Conservation (phyloP, 306 rosid species). For the Lathyrus tuberosus region DNA sequence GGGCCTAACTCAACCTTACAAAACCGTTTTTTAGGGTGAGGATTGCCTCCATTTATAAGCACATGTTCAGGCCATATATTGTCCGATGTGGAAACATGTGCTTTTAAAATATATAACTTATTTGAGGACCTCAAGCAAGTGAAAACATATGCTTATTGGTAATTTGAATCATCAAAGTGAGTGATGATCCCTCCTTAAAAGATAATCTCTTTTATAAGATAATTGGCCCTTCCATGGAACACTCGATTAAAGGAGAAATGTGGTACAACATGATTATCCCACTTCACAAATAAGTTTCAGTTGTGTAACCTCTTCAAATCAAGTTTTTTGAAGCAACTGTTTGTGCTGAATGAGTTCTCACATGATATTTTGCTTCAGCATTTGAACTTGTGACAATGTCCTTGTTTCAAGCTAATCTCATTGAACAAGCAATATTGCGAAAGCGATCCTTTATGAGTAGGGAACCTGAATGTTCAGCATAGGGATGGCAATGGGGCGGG, state of each 20-base stretch:
- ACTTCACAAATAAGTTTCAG: background rate
- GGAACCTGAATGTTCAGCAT: background rate
- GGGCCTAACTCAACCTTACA: too few relatives aligned
- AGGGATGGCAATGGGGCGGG: too few relatives aligned
- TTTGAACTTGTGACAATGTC: background rate
- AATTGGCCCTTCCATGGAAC: background rate
- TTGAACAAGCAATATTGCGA: background rate
- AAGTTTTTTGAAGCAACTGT: background rate
- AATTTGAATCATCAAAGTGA: background rate
- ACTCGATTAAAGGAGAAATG: background rate
- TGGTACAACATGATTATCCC: background rate
- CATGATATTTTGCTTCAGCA: background rate
- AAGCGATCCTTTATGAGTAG: background rate
- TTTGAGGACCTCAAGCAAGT: background rate
- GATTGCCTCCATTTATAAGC: too few relatives aligned
- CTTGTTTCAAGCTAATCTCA: background rate
- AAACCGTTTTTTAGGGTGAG: too few relatives aligned
- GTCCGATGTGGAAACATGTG: too few relatives aligned
- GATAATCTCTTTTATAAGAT: background rate
- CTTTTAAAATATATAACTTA: slow-evolving; percentile 3
- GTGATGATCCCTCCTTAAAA: background rate
- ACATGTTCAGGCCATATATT: too few relatives aligned
- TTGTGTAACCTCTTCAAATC: background rate
- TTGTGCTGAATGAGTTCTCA: background rate
- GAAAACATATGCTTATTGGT: background rate